Evolutionary conservation across 805 yeast species (phyloP).

Genomic region (Lipomyces oligophaga): DNA sequence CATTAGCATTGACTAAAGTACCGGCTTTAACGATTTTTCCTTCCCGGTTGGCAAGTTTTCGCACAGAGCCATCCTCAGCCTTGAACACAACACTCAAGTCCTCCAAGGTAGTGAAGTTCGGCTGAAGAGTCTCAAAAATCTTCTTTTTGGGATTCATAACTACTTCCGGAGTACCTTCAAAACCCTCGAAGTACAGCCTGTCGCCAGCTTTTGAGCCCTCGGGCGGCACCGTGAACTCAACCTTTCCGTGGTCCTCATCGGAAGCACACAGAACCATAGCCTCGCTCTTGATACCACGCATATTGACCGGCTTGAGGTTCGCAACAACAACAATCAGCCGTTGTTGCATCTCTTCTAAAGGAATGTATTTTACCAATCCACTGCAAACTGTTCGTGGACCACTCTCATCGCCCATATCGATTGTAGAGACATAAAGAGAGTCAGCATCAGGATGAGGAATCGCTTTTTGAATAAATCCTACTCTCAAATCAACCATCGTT

Average conservation of each 20-base stretch:
- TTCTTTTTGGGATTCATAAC: conserved; percentile 97
- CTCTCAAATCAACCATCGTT: conserved; percentile 83
- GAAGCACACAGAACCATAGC: conserved; percentile 96
- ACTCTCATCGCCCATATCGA: conserved; percentile 92
- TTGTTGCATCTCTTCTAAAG: conserved; percentile 93
- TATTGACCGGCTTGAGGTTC: conserved; percentile 93
- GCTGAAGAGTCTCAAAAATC: conserved; percentile 94
- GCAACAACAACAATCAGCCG: conserved; percentile 84
- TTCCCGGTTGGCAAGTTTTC: conserved; percentile 68
- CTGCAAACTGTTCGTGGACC: conserved; percentile 98
- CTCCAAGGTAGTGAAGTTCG: conserved; percentile 77
- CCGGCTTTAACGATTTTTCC: conserved; percentile 76
- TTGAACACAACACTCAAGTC: conserved; percentile 74
- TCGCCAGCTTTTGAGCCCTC: conserved; percentile 92
- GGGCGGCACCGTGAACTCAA: conserved; percentile 95
- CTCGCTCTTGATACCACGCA: conserved; percentile 93
- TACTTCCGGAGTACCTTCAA: conserved; percentile 81
- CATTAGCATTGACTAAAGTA: conserved; percentile 70
- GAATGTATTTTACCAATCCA: conserved; percentile 84
- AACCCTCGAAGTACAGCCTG: conserved; percentile 90
- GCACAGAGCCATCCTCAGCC: conserved; percentile 52
- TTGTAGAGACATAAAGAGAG: conserved; percentile 91
- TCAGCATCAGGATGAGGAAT: conserved; percentile 98
- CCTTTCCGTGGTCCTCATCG: conserved; percentile 52
- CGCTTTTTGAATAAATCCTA: conserved; percentile 96